Evolutionary conservation across 2,329 filamentous ascomycete species (phyloP).

Genomic region (Teratosphaeria gauchensis): DNA sequence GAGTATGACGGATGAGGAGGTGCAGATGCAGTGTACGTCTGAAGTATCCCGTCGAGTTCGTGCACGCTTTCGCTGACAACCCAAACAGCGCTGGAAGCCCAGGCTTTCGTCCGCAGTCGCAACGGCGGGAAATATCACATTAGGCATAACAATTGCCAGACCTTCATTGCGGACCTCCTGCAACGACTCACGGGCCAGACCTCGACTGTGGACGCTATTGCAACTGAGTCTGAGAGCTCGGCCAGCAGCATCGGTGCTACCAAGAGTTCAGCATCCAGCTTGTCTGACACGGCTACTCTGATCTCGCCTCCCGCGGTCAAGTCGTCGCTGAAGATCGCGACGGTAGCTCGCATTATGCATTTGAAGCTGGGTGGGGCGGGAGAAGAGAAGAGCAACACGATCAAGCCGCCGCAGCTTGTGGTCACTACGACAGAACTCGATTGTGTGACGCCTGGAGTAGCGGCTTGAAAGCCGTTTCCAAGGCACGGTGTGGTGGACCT

Average conservation of each 20-base stretch:
- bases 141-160: slow-evolving; percentile 1
- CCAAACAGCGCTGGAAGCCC: neutral
- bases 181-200: neutral
- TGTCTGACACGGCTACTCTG: neutral
- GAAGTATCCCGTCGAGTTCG: neutral
- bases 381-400: neutral
- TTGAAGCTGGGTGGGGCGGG: neutral
- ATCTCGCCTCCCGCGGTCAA: neutral
- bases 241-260: neutral
- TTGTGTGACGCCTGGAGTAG: neutral
- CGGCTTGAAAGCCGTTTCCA: neutral
- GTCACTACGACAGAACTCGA: neutral
- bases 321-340: neutral
- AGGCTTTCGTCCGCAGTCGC: neutral
- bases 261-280: neutral
- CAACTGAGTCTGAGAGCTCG: neutral
- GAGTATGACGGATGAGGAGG: neutral
- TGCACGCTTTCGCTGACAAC: neutral
- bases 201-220: neutral
- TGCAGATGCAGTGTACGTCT: neutral
- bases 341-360: neutral
- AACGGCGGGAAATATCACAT: neutral
- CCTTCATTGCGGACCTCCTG: neutral
- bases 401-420: neutral
- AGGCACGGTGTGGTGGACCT: too few relatives aligned